Conservation (phyloP, 345 rosid genomes). For the Draba incana region DNA sequence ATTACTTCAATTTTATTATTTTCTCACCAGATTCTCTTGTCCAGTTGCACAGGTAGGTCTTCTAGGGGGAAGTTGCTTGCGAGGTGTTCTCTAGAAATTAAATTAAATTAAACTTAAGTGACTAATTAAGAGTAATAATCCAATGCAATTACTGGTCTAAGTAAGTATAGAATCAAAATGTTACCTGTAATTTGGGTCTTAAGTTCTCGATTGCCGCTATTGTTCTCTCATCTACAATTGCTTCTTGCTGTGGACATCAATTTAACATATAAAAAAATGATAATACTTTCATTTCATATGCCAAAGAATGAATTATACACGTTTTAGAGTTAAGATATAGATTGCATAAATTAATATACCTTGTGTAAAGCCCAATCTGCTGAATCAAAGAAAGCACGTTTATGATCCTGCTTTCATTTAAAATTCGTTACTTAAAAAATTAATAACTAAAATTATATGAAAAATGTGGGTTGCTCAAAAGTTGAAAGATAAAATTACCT, state of each 20-base stretch:
- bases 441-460: not conserved
- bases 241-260: conserved; percentile 66
- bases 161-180: not conserved
- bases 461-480: not conserved
- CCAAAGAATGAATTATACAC: not conserved
- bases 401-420: conserved; percentile 52
- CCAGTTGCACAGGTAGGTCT: conserved; percentile 66
- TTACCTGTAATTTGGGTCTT: conserved; percentile 75
- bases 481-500: conserved; percentile 19
- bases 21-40: conserved; percentile 48
- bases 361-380: conserved; percentile 90
- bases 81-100: conserved; percentile 64
- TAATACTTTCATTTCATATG: not conserved
- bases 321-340: not conserved
- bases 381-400: conserved; percentile 89
- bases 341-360: conserved; percentile 46
- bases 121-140: not conserved
- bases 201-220: conserved; percentile 59
- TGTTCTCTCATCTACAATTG: conserved; percentile 51
- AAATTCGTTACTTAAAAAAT: not conserved
- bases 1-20: not conserved
- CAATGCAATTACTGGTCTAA: conserved; percentile 5
- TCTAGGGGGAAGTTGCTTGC: conserved; percentile 73
- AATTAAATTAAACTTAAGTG: not conserved
- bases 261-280: not conserved